Evolutionary conservation across 139 green algal genomes (phyloP), one percentile per base, ranked within the genome.

Genomic region (Monoraphidium neglectum): DNA sequence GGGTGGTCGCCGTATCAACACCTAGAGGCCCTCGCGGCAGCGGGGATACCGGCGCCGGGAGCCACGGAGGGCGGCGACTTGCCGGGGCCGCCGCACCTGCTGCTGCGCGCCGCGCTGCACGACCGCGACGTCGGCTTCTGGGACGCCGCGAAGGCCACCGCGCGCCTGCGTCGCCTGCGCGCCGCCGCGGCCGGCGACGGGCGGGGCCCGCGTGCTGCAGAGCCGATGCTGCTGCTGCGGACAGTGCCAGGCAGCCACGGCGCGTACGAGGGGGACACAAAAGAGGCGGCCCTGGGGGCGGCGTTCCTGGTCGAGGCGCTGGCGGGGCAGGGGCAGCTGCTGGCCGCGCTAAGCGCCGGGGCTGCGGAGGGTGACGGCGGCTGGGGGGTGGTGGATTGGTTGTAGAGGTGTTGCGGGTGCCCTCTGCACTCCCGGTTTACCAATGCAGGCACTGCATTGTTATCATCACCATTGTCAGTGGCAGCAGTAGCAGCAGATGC

Each of bases 81-180:
- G 21, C 24, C 40, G 2, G 57, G 26, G 10, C n/a, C 57, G 16
- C 70, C 70, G 15, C 70, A 69, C 53, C n/a, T 77, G 70, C 70
- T 77, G 35, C 6, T 77, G 2, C 51, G 70, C 15, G 54, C 56
- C 49, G 70, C 70, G 0, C 57, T 77, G 57, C 61, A 77, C 21
- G 70, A 77, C 38, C 37, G 8, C 6, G 70, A 77, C 24, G 70
- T 77, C 30, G 54, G 54, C 0, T 46, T 77, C 8, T 33, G 33
- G 8, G 32, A 77, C 40, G 36, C 57, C 3, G 26, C 57, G 26
- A 77, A 77, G 57, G 57, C 0, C 0, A 15, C 59, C 16, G 70
- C 70, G 18, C 38, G 70, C 0, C n/a, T 77, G 37, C 37, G 70
- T 24, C 36, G 56, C 33, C 47, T 30, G 28, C 4, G n/a, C 43